These are phyloP conservation scores for Protomyces macrosporus DNA, from an alignment of 1,139 yeast genomes.

Conservation along the genomic window DNA sequence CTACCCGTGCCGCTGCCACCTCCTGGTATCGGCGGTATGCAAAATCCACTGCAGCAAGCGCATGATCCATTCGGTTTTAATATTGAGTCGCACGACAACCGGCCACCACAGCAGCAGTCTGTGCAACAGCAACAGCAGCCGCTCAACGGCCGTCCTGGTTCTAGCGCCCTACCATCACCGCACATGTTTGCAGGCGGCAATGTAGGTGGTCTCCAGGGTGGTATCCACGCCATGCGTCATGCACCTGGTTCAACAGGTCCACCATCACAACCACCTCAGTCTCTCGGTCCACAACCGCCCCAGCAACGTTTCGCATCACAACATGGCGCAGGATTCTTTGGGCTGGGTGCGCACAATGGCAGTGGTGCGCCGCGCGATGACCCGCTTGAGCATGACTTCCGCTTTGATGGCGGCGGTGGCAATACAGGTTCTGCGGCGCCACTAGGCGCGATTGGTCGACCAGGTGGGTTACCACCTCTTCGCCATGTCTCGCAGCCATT, in stretches of 20 bases:
- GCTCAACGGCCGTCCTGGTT: not conserved
- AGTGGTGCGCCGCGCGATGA: conserved; percentile 14
- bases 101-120: not conserved
- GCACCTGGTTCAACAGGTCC: conserved; percentile 3
- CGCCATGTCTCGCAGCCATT: conserved; percentile 12
- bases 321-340: not conserved
- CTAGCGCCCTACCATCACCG: not conserved
- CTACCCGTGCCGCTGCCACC: conserved; percentile 21
- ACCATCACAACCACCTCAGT: not conserved
- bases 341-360: conserved; percentile 3
- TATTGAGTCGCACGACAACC: not conserved
- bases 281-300: not conserved
- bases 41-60: not conserved
- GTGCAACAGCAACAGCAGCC: not conserved
- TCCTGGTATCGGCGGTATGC: conserved; percentile 15
- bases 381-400: not conserved
- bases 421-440: not conserved
- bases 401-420: not conserved
- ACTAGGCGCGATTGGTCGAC: conserved; percentile 17
- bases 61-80: conserved; percentile 14
- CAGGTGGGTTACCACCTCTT: not conserved
- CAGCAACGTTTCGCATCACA: conserved; percentile 20
- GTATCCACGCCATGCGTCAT: conserved; percentile 8
- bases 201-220: not conserved
- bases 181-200: not conserved